Percentiles rank a stretch among this genome's conserved stretches.
Evolutionary conservation across 257 asterid species (phyloP).

Genomic region (Jacaranda mimosifolia): DNA sequence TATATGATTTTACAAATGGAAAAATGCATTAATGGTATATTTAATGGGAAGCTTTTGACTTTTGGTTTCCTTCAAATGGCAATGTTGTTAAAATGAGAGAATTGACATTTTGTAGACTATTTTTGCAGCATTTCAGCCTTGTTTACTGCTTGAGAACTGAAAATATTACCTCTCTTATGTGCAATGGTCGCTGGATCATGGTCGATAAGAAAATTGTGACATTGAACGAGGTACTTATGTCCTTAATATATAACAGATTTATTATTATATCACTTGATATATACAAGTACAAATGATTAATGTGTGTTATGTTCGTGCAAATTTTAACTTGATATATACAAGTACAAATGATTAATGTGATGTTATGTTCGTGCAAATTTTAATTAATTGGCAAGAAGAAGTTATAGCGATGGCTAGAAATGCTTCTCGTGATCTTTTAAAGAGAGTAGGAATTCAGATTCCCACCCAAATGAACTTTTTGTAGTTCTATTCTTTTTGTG

Average conservation of each 20-base stretch:
- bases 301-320: too few species aligned
- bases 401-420: constrained; percentile 57
- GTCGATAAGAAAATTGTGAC: constrained; percentile 60
- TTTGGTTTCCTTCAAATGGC: neutral
- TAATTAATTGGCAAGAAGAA: constrained; percentile 48
- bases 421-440: constrained; percentile 61
- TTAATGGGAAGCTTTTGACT: neutral
- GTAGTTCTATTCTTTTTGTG: neutral
- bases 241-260: neutral
- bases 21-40: too few species aligned
- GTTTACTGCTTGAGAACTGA: constrained; percentile 84
- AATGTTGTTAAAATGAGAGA: neutral
- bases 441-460: constrained; percentile 63
- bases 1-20: too few species aligned
- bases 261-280: too few species aligned
- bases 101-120: too few species aligned
- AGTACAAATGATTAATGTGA: too few species aligned
- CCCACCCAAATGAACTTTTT: constrained; percentile 65
- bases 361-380: too few species aligned
- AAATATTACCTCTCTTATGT: constrained; percentile 70
- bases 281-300: too few species aligned
- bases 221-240: constrained; percentile 62
- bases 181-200: constrained; percentile 87
- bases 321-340: too few species aligned
- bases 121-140: constrained; percentile 86